Conservation (phyloP, 2,329 filamentous ascomycete species). For the Penicillium sp. region DNA sequence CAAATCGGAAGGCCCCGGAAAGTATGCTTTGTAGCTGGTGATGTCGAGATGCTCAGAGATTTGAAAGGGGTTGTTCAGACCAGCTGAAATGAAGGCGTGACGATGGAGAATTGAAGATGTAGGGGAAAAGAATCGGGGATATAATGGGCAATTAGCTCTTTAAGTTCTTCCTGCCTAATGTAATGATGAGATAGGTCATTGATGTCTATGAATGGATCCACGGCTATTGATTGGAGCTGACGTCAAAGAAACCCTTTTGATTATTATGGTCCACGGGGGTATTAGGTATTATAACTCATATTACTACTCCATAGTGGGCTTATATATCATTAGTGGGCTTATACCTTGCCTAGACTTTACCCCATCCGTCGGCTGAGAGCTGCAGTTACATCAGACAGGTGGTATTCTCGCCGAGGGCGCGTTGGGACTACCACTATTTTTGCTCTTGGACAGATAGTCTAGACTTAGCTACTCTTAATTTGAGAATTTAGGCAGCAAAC, state of each 20-base stretch:
- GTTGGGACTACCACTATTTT: background rate
- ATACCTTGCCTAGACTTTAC: background rate
- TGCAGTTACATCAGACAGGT: slow-evolving; percentile 9
- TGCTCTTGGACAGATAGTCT: background rate
- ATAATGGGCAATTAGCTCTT: background rate
- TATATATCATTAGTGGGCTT: background rate
- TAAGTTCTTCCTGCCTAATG: background rate
- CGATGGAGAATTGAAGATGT: background rate
- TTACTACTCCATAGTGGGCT: background rate
- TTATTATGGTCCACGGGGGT: background rate
- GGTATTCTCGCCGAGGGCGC: slow-evolving; percentile 3
- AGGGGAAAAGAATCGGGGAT: background rate
- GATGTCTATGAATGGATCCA: slow-evolving; percentile 3
- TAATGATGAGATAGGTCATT: slow-evolving; percentile 17
- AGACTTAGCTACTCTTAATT: background rate
- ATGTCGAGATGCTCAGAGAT: background rate
- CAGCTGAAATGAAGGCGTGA: slow-evolving; percentile 18
- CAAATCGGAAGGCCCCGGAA: background rate
- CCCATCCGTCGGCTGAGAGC: slow-evolving; percentile 2
- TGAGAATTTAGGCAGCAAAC: background rate
- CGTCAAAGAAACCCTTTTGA: slow-evolving; percentile 1
- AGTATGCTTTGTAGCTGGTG: background rate
- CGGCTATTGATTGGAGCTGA: slow-evolving; percentile 9
- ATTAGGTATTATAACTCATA: background rate
- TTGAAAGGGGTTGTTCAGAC: slow-evolving; percentile 13